phyloP scores from a whole-genome alignment of 2,329 filamentous ascomycete species.

The Niveomyces coronatus region DNA sequence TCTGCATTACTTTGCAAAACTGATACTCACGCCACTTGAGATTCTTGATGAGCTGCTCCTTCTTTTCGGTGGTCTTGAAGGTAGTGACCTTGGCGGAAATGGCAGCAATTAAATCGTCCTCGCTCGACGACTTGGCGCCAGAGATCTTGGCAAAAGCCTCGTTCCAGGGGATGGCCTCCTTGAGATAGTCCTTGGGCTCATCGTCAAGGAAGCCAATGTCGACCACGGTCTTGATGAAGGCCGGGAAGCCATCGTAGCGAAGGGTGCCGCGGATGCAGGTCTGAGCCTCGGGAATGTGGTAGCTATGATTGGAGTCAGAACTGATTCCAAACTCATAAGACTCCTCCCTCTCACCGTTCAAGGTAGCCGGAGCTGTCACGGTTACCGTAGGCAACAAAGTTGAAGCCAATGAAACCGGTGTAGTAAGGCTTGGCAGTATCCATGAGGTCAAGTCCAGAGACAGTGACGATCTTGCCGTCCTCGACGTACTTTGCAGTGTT shows the following conservation, averaged over 20 bases:
- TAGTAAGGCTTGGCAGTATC: constrained; percentile 84
- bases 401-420: constrained; percentile 71
- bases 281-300: constrained; percentile 86
- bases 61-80: constrained; percentile 52
- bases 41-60: constrained; percentile 31
- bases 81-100: constrained; percentile 63
- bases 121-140: constrained; percentile 52
- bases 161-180: constrained; percentile 65
- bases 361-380: constrained; percentile 80
- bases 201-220: constrained; percentile 84
- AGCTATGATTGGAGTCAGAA: constrained; percentile 24
- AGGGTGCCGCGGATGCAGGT: constrained; percentile 76
- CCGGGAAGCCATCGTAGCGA: constrained; percentile 79
- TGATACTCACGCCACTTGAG: constrained; percentile 8
- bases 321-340: not conserved
- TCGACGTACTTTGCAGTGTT: constrained; percentile 80
- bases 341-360: constrained; percentile 40
- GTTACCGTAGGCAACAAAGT: constrained; percentile 90
- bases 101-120: constrained; percentile 61
- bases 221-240: constrained; percentile 79
- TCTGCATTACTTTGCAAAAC: not conserved
- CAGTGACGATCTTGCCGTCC: constrained; percentile 63
- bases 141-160: constrained; percentile 74
- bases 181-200: constrained; percentile 52
- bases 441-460: constrained; percentile 66